Evolutionary conservation across 2,329 filamentous ascomycete genomes (phyloP).

Genomic region (Clonostachys rhizophaga): DNA sequence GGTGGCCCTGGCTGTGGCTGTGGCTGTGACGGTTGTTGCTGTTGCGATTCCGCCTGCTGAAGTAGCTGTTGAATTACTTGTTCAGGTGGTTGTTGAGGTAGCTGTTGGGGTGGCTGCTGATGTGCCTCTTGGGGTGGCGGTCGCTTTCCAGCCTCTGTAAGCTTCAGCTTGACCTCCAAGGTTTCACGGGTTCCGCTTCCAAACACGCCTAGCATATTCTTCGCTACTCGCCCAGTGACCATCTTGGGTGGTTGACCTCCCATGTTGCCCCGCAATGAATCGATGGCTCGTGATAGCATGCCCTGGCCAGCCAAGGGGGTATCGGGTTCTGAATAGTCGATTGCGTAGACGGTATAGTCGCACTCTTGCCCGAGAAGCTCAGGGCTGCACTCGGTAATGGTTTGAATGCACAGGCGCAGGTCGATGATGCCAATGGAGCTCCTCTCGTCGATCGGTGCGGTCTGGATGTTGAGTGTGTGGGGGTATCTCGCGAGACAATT

Average conservation of each 20-base stretch:
- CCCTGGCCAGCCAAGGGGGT: constrained; percentile 92
- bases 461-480: constrained; percentile 73
- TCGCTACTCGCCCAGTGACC: constrained; percentile 86
- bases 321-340: constrained; percentile 94
- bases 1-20: constrained; percentile 11
- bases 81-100: constrained; percentile 6
- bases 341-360: constrained; percentile 96
- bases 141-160: constrained; percentile 67
- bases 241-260: constrained; percentile 59
- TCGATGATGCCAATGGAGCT: constrained; percentile 84
- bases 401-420: constrained; percentile 79
- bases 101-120: constrained; percentile 7
- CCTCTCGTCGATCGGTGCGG: constrained; percentile 73
- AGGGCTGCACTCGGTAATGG: constrained; percentile 74
- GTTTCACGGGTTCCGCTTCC: constrained; percentile 76
- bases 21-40: constrained; percentile 8
- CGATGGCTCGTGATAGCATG: constrained; percentile 82
- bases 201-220: constrained; percentile 75
- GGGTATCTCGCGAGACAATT: constrained; percentile 87
- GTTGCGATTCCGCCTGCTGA: not conserved
- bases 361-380: constrained; percentile 67
- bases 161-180: constrained; percentile 84
- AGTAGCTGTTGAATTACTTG: not conserved
- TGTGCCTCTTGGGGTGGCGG: constrained; percentile 4
- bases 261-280: constrained; percentile 25